A percentile compares a stretch with the other conserved stretches of the same genome.
Evolutionary conservation across 1,284 basidiomycete genomes (phyloP).

Genomic region (Boletellus deceptivus): DNA sequence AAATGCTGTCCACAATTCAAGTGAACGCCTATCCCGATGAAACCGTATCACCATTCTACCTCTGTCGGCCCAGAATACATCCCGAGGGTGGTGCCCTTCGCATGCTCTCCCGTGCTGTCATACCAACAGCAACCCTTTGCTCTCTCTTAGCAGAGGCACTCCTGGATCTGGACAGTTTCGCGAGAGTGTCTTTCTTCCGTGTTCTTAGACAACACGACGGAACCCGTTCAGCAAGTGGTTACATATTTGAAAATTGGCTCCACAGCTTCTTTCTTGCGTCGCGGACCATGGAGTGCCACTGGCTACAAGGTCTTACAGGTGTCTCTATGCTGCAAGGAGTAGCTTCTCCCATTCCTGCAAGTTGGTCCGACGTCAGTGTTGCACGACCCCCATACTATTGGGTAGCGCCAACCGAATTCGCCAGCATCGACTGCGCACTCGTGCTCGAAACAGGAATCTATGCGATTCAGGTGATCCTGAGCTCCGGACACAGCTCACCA

Average conservation of each 20-base stretch:
- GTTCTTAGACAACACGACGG: neutral
- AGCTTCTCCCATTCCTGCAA: neutral
- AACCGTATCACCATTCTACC: too few relatives aligned
- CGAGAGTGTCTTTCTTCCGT: too few relatives aligned
- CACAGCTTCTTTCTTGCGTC: neutral
- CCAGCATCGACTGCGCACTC: neutral
- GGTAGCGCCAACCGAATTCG: neutral
- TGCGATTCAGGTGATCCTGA: neutral
- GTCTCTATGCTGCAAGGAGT: neutral
- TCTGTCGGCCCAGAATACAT: too few relatives aligned
- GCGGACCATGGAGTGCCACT: neutral
- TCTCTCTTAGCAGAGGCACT: too few relatives aligned
- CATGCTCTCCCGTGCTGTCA: too few relatives aligned
- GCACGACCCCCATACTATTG: neutral
- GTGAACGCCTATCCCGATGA: too few relatives aligned
- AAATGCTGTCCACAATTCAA: too few relatives aligned
- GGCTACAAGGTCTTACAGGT: neutral
- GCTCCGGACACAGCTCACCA: neutral
- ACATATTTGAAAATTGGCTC: conserved; percentile 3
- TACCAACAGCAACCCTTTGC: too few relatives aligned
- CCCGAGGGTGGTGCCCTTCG: too few relatives aligned
- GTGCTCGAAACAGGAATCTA: neutral
- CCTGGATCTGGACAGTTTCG: too few relatives aligned
- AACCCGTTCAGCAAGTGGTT: neutral
- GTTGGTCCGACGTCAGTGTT: too few relatives aligned